Evolutionary conservation across 257 asterid genomes (phyloP).

Genomic region (Fraxinus americana): DNA sequence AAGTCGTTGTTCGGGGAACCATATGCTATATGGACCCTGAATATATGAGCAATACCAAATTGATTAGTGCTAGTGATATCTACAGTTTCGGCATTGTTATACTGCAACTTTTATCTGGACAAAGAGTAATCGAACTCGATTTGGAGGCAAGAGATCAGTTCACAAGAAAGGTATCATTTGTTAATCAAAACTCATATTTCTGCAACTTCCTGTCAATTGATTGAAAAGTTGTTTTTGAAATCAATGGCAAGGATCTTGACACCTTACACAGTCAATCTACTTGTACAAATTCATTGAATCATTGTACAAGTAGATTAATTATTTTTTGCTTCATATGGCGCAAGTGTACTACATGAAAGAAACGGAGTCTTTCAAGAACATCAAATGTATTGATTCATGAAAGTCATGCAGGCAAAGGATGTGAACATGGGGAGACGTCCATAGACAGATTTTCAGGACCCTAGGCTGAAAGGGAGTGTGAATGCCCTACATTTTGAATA

Average conservation of each 20-base stretch:
- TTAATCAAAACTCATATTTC: neutral
- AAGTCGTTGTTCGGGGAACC: slow-evolving; percentile 82
- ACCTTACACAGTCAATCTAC: no score
- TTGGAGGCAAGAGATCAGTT: slow-evolving; percentile 77
- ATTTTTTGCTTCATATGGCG: neutral
- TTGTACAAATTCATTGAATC: no score
- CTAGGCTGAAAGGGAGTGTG: slow-evolving; percentile 46
- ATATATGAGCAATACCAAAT: slow-evolving; percentile 83
- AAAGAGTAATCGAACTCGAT: slow-evolving; percentile 70
- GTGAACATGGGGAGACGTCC: slow-evolving; percentile 70
- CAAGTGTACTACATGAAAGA: neutral
- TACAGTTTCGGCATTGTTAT: slow-evolving; percentile 81
- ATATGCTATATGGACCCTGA: slow-evolving; percentile 90
- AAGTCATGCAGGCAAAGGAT: slow-evolving; percentile 73
- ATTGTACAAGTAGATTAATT: no score
- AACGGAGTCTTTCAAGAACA: no score
- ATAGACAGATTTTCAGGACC: slow-evolving; percentile 66
- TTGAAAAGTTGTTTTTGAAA: no score
- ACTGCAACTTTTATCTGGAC: slow-evolving; percentile 79
- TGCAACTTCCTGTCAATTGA: neutral
- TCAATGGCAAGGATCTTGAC: no score
- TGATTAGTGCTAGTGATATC: slow-evolving; percentile 81
- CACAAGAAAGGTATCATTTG: slow-evolving; percentile 61
- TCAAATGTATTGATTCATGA: slow-evolving; percentile 13
- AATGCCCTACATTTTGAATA: slow-evolving; percentile 63